Evolutionary conservation across 2,329 filamentous ascomycete genomes (phyloP), one percentile per base, ranked within the genome.

Genomic region (Paraphaeosphaeria minitans): DNA sequence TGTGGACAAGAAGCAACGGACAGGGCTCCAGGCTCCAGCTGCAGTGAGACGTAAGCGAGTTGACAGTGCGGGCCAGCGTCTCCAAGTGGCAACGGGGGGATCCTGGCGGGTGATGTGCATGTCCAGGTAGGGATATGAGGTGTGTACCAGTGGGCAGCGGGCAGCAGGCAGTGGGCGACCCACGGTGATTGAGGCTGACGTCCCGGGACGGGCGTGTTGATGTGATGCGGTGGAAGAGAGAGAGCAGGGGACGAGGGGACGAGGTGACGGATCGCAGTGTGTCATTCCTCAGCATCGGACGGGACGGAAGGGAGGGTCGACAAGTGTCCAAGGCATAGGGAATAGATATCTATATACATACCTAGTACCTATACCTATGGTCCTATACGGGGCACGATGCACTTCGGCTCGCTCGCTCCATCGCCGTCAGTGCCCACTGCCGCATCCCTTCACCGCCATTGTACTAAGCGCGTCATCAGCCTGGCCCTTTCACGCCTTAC

Each of bases 371-470:
- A n/a, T n/a, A n/a, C n/a, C n/a, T n/a, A n/a, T n/a, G n/a, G n/a
- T n/a, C n/a, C n/a, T 59, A 61, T 61, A 59, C 51, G 43, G n/a
- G 19, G 41, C 41, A 48, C 27, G 24, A 33, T 50, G 27, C 19
- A 53, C 37, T 39, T 39, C 37, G 37, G 37, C 37, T 39, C 37
- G 37, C 37, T 39, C 37, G 37, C 37, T 39, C 37, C 37, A 39
- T 39, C 16, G 37, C 55, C 49, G 22, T 41, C 21, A 37, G 43
- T 45, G 33, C 16, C 42, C 21, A 37, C 37, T 45, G 33, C 16
- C 42, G 43, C 35, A 29, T 27, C 49, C 49, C 57, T 53, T 65
- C 62, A 66, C 62, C 64, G 62, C 64, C 57, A 62, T 63, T 63
- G 61, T 61, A 59, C 54, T 61, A 59, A 61, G 52, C 47, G 22